Evolutionary conservation across 179 eudicot species (phyloP).

Genomic region (Camellia oleifera): DNA sequence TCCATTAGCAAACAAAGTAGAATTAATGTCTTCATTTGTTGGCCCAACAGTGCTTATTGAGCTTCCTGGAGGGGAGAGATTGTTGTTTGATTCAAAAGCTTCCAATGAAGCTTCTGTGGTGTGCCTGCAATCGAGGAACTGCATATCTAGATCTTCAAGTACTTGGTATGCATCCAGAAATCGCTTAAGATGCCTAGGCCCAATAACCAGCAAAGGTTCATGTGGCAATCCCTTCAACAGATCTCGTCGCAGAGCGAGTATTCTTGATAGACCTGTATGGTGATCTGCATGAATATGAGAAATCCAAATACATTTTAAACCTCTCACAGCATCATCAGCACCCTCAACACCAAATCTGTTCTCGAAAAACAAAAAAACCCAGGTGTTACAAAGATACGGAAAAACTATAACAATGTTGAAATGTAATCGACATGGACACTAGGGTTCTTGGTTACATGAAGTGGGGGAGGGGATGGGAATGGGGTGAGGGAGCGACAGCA

Average conservation of each 20-base stretch:
- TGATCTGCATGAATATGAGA: constrained; percentile 99
- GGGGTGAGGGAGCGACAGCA: no score
- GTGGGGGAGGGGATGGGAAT: no score
- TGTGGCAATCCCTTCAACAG: constrained; percentile 65
- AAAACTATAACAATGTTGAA: neutral
- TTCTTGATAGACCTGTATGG: constrained; percentile 92
- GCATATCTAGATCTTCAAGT: constrained; percentile 87
- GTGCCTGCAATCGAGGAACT: constrained; percentile 79
- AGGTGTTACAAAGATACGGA: neutral
- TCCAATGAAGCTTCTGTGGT: constrained; percentile 64
- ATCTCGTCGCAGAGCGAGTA: constrained; percentile 82
- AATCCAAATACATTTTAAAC: constrained; percentile 80
- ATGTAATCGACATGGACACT: neutral
- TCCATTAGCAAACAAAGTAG: constrained; percentile 63
- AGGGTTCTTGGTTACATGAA: no score
- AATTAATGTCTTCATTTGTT: constrained; percentile 23
- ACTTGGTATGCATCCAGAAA: constrained; percentile 81
- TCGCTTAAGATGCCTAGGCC: constrained; percentile 73
- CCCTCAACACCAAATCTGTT: constrained; percentile 84
- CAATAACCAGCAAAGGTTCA: constrained; percentile 80
- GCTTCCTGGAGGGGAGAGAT: constrained; percentile 17
- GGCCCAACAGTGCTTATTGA: constrained; percentile 7
- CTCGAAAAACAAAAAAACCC: neutral
- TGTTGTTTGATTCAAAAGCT: constrained; percentile 39
- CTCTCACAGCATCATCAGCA: constrained; percentile 77